Evolutionary conservation across 345 rosid species (phyloP), one percentile per base, ranked within the genome.

Genomic region (Gynandropsis gynandra): DNA sequence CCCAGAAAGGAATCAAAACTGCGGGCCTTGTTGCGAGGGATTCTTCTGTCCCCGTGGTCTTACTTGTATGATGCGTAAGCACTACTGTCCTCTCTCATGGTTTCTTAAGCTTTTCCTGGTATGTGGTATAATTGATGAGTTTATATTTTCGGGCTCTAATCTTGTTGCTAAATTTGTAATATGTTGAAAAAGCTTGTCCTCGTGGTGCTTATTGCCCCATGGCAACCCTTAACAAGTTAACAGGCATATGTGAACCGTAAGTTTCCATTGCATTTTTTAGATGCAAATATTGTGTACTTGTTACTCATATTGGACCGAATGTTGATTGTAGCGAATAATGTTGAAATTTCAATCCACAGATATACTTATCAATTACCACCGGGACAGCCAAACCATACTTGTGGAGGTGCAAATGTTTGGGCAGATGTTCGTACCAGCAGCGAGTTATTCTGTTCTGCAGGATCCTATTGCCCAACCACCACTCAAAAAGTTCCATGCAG

Each of bases 381-480:
- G n/a, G 90, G 80, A 58, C 9, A 45, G 64, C 72, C 77, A 43
- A 76, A 79, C 74, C 94, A 82, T 66, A 77, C 87, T 18, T 92
- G 98, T 63, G 96, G 98, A 56, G 96, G 96, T 47, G 96, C 98
- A 62, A 77, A 92, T 56, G 60, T 80, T 50, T 92, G 98, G 98
- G 87, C 95, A 1, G 95, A 87, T 74, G 66, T 85, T 45, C 60
- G 29, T 44, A 69, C 71, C 38, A 76, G 95, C 56, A 27, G 71
- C 24, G 95, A 92, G 64, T 69, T 87, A 10, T 92, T 92, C 80
- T 92, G 88, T 72, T 67, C 88, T 4, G 74, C 73, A 0, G 85
- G 88, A 56, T 78, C 77, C 13, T 79, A 61, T 59, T 80, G 93
- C 56, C 81, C 88, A 49, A 67, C 83, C 27, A 73, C 78, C 1